A percentile compares a stretch with the other conserved stretches of the same genome.
phyloP scores from a whole-genome alignment of 2,329 filamentous ascomycete genomes.

The Phaeosphaeria sp. region DNA sequence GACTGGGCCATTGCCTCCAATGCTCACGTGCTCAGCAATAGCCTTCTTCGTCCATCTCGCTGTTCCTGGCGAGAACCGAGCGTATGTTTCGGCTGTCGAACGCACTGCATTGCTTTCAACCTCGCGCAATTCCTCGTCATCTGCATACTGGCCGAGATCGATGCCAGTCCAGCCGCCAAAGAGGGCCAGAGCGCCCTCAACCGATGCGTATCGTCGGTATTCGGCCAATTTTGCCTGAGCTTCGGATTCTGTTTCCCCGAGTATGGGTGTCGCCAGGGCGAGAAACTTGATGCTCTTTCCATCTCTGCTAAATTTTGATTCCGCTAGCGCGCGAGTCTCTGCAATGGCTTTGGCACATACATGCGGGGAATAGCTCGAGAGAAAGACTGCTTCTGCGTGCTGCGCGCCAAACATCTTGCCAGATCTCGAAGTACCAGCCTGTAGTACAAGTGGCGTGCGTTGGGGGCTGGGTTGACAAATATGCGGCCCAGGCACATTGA shows the following conservation, averaged over 20 bases:
- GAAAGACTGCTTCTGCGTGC: slow-evolving; percentile 75
- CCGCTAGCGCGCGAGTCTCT: slow-evolving; percentile 66
- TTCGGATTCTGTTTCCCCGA: slow-evolving; percentile 64
- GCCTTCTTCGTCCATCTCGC: slow-evolving; percentile 76
- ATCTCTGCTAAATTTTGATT: slow-evolving; percentile 62
- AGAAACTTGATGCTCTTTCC: slow-evolving; percentile 68
- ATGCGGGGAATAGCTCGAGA: slow-evolving; percentile 68
- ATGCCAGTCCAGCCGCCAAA: slow-evolving; percentile 80
- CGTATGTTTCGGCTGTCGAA: slow-evolving; percentile 63
- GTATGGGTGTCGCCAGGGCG: slow-evolving; percentile 6
- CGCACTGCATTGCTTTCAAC: slow-evolving; percentile 69
- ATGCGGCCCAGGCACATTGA: slow-evolving; percentile 70
- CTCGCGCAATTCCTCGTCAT: slow-evolving; percentile 68
- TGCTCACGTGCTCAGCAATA: slow-evolving; percentile 70
- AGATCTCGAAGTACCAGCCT: slow-evolving; percentile 71
- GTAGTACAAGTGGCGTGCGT: slow-evolving; percentile 71
- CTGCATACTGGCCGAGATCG: slow-evolving; percentile 65
- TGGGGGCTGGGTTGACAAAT: slow-evolving; percentile 70
- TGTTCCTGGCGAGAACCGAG: slow-evolving; percentile 64
- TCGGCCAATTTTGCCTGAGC: slow-evolving; percentile 69
- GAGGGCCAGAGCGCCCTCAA: slow-evolving; percentile 71
- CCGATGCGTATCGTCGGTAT: slow-evolving; percentile 66
- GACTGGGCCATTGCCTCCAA: slow-evolving; percentile 71
- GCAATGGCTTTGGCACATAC: slow-evolving; percentile 68
- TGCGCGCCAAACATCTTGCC: slow-evolving; percentile 72